Evolutionary conservation across 768 basidiomycete species (phyloP), one percentile per base, ranked within the genome.

Genomic region (Termitomyces sp.): DNA sequence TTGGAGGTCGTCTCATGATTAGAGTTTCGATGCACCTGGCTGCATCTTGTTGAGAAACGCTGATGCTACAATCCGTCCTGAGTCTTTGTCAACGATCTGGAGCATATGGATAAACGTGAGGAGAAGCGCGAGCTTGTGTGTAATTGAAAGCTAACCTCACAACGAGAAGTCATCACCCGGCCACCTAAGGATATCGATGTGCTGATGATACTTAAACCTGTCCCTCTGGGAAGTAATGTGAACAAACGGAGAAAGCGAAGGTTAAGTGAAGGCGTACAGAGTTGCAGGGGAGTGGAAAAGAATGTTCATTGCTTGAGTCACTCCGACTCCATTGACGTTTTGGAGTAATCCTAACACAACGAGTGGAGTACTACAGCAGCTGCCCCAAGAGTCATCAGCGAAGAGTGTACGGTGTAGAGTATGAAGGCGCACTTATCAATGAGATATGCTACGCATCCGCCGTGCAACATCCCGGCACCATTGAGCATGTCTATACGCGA

Each of bases 31-130:
- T 37, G 70, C 56, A 7, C 67, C 68, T 57, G 88, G 87, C 66
- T 89, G 86, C 87, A 88, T 89, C 70, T 89, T 88, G 73, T 80
- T 87, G 49, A 88, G 69, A 59, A 83, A 81, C 1, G 85, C 85
- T 1, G 87, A 87, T 8, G 86, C 87, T 49, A 89, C 72, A 40
- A 83, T 71, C 56, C 81, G 73, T 17, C 86, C 85, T 3, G 78
- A 76, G 49, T 75, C 69, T 60, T 83, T 85, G 67, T 87, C 83
- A 38, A 81, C 62, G 44, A 90, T 75, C 86, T 89, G 44, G 44
- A 46, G 23, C 32, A 35, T 29, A 32, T 49, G 29, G 7, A 37
- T 56, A 32, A 55, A 47, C 27, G 31, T 32, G 42, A 38, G 32
- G 52, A 38, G 53, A 45, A 54, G 31, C 35, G 35, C 27, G 55